phyloP scores from a whole-genome alignment of 2,329 filamentous ascomycete species.

The Polytolypa hystricis region DNA sequence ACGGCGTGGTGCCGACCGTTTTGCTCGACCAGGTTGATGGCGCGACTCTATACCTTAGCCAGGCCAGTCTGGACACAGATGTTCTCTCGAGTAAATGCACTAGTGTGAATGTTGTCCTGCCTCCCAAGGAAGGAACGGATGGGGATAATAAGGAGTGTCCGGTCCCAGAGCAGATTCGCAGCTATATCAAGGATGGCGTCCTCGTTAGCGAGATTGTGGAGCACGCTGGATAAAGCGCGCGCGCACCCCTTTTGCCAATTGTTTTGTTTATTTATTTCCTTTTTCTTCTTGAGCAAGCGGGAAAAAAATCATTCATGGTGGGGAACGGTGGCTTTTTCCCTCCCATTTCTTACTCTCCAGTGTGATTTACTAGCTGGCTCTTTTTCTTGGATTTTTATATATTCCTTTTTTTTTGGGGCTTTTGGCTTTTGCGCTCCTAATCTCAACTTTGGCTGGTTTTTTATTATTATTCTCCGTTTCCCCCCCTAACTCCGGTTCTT shows the following conservation, averaged over 20 bases:
- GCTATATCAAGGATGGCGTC: constrained; percentile 62
- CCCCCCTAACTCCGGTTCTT: no score
- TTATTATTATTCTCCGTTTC: no score
- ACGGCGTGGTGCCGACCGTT: constrained; percentile 75
- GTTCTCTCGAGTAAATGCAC: constrained; percentile 83
- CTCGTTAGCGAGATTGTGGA: constrained; percentile 91
- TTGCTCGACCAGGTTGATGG: constrained; percentile 89
- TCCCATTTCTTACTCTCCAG: no score
- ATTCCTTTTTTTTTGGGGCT: no score
- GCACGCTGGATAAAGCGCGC: constrained; percentile 48
- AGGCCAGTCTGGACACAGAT: constrained; percentile 65
- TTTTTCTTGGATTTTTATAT: no score
- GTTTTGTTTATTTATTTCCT: background rate
- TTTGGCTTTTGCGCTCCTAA: no score
- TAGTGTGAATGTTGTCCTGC: constrained; percentile 77
- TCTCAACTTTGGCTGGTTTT: no score
- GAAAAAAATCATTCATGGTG: background rate
- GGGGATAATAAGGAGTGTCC: constrained; percentile 82
- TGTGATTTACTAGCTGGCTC: no score
- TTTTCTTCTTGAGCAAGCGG: no score
- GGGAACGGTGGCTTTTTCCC: constrained; percentile 19
- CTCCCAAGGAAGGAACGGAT: constrained; percentile 52
- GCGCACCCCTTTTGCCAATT: background rate
- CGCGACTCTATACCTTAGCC: constrained; percentile 74
- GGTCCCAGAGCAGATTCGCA: constrained; percentile 83